Base-by-base conservation (phyloP, 1,139 yeast species). In the Suhomyces maxii region DNA sequence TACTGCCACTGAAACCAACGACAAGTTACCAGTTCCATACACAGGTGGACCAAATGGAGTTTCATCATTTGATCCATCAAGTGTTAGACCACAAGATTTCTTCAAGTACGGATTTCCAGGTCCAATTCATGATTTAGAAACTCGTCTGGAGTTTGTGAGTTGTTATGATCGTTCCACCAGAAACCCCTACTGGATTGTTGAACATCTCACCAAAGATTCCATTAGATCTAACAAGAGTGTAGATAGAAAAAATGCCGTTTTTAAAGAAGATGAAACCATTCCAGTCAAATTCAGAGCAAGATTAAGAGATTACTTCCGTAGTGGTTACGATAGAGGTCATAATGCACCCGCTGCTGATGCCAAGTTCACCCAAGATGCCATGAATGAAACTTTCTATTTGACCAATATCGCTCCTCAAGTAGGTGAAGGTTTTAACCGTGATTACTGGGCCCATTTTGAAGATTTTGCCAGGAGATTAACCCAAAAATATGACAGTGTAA, bases 331-430 rank as follows among this genome's bases (percentile, higher is more conserved):
- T 63, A 74, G 99, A 54, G 99, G 99, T 3, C 99, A 93, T 65
- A 89, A 88, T 60, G 97, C 97, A 0, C 98, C 99, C 2, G 99
- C 99, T 6, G 99, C 99, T 0, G 89, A 93, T 65, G 97, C 98
- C 34, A 90, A 89, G 63, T 93, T 80, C 67, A 81, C 83, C 33
- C 99, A 93, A 65, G 59, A 67, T 23, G 98, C 98, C 10, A 91
- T 95, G 97, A 86, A 93, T 64, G 96, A 91, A 65, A 95, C 99
- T 0, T 93, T 93, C 58, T 82, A 75, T 54, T 72, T 95, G 57
- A 83, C 96, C 18, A 93, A 93, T 64, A 93, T 93, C 77, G 82
- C 96, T 9, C 99, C 99, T 1, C 99, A 93, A 65, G 96, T 93
- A 2, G 99, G 99, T 7, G 96, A 87, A 6, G 99, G 99, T 0